Evolutionary conservation across 2,329 filamentous ascomycete genomes (phyloP).

Genomic region (Cytospora piceicola): DNA sequence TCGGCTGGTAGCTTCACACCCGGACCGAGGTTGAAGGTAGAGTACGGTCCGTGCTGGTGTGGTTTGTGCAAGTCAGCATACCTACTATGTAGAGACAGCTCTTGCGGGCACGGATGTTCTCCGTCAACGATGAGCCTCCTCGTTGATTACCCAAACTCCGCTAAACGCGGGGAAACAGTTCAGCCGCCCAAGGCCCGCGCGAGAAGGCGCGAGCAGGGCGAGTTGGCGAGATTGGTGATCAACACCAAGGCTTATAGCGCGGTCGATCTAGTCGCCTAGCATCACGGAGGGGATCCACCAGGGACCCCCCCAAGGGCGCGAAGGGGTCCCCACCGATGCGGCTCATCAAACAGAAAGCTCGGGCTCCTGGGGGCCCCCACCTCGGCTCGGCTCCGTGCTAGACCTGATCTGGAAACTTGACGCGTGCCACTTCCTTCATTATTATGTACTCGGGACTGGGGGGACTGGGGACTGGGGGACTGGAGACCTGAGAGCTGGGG

Average conservation of each 20-base stretch:
- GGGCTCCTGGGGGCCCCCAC: slow-evolving; percentile 5
- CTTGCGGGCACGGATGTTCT: too few species aligned
- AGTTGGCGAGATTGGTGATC: background rate
- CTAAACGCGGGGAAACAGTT: slow-evolving; percentile 14
- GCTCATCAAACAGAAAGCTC: slow-evolving; percentile 12
- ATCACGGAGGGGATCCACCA: slow-evolving; percentile 1
- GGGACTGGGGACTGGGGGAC: too few species aligned
- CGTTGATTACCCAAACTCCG: background rate
- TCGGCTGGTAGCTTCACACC: background rate
- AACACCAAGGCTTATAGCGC: background rate
- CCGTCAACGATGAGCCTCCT: too few species aligned
- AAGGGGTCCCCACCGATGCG: slow-evolving; percentile 8
- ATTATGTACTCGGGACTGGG: background rate
- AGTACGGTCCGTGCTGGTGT: too few species aligned
- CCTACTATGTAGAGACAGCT: too few species aligned
- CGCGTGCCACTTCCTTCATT: slow-evolving; percentile 20
- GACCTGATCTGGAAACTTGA: slow-evolving; percentile 27
- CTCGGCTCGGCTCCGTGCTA: slow-evolving; percentile 24
- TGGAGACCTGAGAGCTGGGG: too few species aligned
- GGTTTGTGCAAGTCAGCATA: too few species aligned
- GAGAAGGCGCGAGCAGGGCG: slow-evolving; percentile 3
- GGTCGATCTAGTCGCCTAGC: background rate
- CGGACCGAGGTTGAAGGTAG: background rate
- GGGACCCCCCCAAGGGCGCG: background rate
- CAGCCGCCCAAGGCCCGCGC: slow-evolving; percentile 9